phyloP scores from a whole-genome alignment of 1,139 yeast species.

The Debaryomyces sp. region DNA sequence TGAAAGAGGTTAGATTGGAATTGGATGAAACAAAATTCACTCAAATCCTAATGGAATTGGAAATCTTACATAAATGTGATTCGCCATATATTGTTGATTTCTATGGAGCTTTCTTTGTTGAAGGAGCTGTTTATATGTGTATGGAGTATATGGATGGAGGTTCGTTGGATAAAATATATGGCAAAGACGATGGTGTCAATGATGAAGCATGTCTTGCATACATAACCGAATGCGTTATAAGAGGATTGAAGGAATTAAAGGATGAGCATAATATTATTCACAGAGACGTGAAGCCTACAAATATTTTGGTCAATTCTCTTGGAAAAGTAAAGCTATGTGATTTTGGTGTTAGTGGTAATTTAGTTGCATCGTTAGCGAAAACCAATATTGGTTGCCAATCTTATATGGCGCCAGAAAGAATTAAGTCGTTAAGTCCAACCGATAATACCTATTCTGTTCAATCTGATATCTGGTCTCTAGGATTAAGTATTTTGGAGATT shows the following conservation, averaged over 20 bases:
- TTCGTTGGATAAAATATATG: constrained; percentile 84
- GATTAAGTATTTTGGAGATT: constrained; percentile 83
- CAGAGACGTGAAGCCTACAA: constrained; percentile 97
- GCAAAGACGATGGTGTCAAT: constrained; percentile 67
- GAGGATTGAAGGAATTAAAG: constrained; percentile 82
- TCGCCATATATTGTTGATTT: constrained; percentile 93
- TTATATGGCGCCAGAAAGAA: constrained; percentile 99
- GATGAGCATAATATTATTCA: constrained; percentile 90
- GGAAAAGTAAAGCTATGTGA: constrained; percentile 95
- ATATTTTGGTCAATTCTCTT: constrained; percentile 73
- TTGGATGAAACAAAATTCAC: constrained; percentile 89
- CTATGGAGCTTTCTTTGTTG: constrained; percentile 95
- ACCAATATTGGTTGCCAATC: constrained; percentile 98
- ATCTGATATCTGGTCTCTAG: constrained; percentile 95
- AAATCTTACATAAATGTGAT: constrained; percentile 85
- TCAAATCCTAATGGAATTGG: constrained; percentile 94
- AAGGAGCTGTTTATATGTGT: constrained; percentile 98
- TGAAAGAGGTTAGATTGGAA: constrained; percentile 93
- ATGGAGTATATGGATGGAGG: constrained; percentile 99
- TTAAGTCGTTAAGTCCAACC: constrained; percentile 59
- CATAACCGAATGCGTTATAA: constrained; percentile 78
- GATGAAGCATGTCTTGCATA: constrained; percentile 77
- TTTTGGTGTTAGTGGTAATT: constrained; percentile 94
- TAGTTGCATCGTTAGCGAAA: constrained; percentile 93
- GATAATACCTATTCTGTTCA: constrained; percentile 88